Percentiles rank a stretch among this genome's conserved stretches.
Evolutionary conservation across 352 stramenopile genomes (phyloP).

Genomic region (Phytophthora crassamura): DNA sequence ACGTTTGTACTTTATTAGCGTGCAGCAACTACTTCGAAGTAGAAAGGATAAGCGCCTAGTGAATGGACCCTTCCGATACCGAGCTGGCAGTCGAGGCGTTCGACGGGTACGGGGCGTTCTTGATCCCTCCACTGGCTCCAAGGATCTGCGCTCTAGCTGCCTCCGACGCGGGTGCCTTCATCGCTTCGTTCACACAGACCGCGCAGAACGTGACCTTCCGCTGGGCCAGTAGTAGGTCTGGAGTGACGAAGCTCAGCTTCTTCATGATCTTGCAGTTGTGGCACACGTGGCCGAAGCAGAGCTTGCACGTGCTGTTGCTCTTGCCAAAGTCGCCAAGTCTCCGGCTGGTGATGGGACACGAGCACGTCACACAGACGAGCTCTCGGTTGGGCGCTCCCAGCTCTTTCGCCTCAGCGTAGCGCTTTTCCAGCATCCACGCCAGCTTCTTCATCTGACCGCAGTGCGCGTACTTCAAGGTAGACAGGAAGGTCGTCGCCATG

Average conservation of each 20-base stretch:
- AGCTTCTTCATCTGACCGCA: conserved; percentile 60
- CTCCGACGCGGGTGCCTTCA: conserved; percentile 28
- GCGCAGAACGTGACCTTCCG: conserved; percentile 49
- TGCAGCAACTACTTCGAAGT: too few species aligned
- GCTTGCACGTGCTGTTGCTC: conserved; percentile 41
- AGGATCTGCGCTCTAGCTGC: conserved; percentile 37
- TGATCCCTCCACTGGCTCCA: conserved; percentile 5
- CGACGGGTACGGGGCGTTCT: conserved; percentile 23
- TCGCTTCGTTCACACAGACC: conserved; percentile 38
- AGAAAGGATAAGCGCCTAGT: conserved; percentile 4
- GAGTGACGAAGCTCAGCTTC: conserved; percentile 46
- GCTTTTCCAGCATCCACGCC: conserved; percentile 44
- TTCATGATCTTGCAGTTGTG: conserved; percentile 45
- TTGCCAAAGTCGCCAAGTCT: conserved; percentile 36
- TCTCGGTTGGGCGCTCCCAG: conserved; percentile 35
- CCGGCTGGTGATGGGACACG: conserved; percentile 26
- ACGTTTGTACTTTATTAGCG: not conserved
- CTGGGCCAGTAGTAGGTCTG: conserved; percentile 36
- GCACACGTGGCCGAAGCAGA: conserved; percentile 41
- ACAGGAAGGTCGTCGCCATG: conserved; percentile 42
- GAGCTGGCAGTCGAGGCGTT: conserved; percentile 34
- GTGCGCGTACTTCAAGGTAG: conserved; percentile 42
- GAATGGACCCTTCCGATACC: conserved; percentile 21
- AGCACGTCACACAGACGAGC: conserved; percentile 39
- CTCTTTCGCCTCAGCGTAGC: conserved; percentile 36